phyloP scores from a whole-genome alignment of 345 rosid genomes.

The Corchorus olitorius region DNA sequence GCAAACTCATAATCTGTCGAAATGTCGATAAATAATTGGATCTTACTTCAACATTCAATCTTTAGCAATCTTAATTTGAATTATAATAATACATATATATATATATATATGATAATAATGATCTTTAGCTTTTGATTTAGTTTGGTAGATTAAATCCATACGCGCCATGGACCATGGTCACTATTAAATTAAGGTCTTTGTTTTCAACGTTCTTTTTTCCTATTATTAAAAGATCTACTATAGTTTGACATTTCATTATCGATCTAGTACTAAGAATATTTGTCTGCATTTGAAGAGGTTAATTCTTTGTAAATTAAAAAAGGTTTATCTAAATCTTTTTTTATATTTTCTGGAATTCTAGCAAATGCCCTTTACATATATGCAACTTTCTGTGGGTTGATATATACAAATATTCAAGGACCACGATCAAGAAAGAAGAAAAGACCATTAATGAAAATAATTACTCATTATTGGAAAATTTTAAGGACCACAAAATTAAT shows the following conservation, averaged over 20 bases:
- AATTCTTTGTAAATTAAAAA: not conserved
- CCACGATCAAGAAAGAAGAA: not conserved
- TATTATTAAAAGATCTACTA: not conserved
- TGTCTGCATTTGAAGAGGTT: not conserved
- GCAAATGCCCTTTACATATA: not conserved
- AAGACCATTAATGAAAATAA: not conserved
- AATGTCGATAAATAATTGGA: no score
- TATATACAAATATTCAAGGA: not conserved
- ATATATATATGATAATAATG: no score
- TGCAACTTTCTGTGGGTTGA: not conserved
- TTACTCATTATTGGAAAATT: not conserved
- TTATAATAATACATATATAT: no score
- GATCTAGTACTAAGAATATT: not conserved
- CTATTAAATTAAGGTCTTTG: not conserved
- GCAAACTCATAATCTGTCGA: no score
- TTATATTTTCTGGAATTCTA: not conserved
- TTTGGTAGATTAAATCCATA: no score
- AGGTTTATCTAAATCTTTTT: not conserved
- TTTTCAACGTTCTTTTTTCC: not conserved
- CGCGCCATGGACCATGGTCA: no score
- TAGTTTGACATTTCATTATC: not conserved
- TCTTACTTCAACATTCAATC: no score
- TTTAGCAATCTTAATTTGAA: no score
- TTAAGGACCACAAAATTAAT: conserved; percentile 7
- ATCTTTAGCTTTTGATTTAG: no score